A percentile compares a stretch with the other conserved stretches of the same genome.
Conservation (phyloP, 2,329 filamentous ascomycete genomes). For the Diaporthe eres region DNA sequence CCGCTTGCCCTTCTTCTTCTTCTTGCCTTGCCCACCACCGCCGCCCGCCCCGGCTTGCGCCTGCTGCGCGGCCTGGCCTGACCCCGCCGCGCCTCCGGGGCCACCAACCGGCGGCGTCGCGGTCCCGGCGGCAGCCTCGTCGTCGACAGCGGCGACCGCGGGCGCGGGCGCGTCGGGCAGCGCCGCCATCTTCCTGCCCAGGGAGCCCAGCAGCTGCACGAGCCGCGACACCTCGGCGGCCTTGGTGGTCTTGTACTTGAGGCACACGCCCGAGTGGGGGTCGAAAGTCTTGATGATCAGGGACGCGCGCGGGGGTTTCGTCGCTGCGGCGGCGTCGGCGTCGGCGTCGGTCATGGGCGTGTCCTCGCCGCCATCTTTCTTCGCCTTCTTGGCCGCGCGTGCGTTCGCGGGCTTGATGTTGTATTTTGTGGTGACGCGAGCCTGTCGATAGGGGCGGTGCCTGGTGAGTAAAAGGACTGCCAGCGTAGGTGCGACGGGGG, state of each 20-base stretch:
- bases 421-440: conserved; percentile 94
- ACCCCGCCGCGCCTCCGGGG: conserved; percentile 40
- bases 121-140: conserved; percentile 50
- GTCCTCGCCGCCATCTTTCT: conserved; percentile 48
- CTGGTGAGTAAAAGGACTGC: conserved; percentile 33
- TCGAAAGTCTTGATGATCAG: conserved; percentile 93
- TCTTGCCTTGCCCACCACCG: conserved; percentile 72
- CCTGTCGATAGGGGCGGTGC: conserved; percentile 64
- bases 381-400: conserved; percentile 46
- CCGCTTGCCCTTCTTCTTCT: conserved; percentile 81
- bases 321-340: conserved; percentile 42
- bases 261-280: conserved; percentile 81
- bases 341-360: conserved; percentile 47
- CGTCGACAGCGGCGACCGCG: conserved; percentile 45
- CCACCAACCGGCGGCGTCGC: conserved; percentile 35
- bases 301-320: conserved; percentile 72
- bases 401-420: conserved; percentile 69
- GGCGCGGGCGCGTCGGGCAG: conserved; percentile 57
- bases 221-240: conserved; percentile 90
- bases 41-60: conserved; percentile 50
- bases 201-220: conserved; percentile 80
- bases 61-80: conserved; percentile 46
- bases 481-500: conserved; percentile 6
- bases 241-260: conserved; percentile 94
- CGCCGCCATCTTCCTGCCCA: conserved; percentile 79